Base-by-base conservation (phyloP, 2,329 filamentous ascomycete genomes). In the Ascochyta pisi region DNA sequence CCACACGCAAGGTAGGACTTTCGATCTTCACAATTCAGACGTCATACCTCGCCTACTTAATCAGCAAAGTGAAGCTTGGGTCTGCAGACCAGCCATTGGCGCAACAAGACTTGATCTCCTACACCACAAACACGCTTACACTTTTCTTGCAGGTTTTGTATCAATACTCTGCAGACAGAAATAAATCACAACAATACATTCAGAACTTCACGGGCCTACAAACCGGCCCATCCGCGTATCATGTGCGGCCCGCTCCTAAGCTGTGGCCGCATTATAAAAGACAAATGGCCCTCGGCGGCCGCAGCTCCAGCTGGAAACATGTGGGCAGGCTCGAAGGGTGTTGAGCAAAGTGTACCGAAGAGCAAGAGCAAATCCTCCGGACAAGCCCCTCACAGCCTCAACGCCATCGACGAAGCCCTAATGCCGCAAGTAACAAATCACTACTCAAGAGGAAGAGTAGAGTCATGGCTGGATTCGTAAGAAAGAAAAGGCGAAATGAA, bases 401-500 rank as follows among this genome's bases (percentile, higher is more conserved):
- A 37, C 7, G 37, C 47, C 19, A 45, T 50, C 46, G 31, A 50
- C n/a, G 35, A 49, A 4, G 52, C 46, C 29, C 26, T 56, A n/a
- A 50, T 50, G 53, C 53, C 53, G 24, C 53, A 56, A 42, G 53
- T 56, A 26, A 56, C 53, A 6, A 56, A 56, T 37, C 53, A 56
- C 33, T 56, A 56, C 29, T 56, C 53, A 35, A 34, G 53, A 31
- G 42, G 46, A 47, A 41, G 47, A 37, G 53, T 56, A 1, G 53
- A 56, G 31, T 40, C 24, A 15, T 56, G 53, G 53, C 37, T 56
- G 37, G 42, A 45, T 4, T 38, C 47, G 3, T 50, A 37, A 43
- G 6, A 8, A 34, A 34, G 4, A n/a, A 8, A 23, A 3, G 13
- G 6, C 24, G 6, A 26, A 26, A 6, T 26, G 4, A 26, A 8